Evolutionary conservation across 139 green algal genomes (phyloP).

Genomic region (Chara braunii): DNA sequence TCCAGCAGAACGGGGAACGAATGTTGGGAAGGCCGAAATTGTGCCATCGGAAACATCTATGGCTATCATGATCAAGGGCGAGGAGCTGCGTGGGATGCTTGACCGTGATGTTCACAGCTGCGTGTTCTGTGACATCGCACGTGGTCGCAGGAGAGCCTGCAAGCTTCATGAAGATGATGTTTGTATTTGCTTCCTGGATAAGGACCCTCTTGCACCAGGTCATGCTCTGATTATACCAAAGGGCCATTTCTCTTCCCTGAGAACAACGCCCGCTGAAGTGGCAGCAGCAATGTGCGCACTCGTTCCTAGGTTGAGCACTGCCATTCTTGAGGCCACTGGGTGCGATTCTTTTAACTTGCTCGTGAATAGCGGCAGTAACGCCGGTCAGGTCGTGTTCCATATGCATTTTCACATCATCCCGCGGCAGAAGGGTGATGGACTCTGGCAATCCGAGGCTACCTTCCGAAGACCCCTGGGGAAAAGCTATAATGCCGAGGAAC

Average conservation of each 20-base stretch:
- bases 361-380: slow-evolving; percentile 40
- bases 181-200: slow-evolving; percentile 39
- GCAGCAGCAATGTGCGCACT: not conserved
- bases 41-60: too few species aligned
- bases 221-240: slow-evolving; percentile 46
- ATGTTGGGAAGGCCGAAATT: too few species aligned
- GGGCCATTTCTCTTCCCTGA: slow-evolving; percentile 8
- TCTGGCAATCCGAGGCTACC: too few species aligned
- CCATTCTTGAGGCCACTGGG: not conserved
- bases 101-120: too few species aligned
- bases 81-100: too few species aligned
- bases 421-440: slow-evolving; percentile 31
- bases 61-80: too few species aligned
- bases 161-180: not conserved
- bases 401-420: slow-evolving; percentile 47
- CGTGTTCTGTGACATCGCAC: too few species aligned
- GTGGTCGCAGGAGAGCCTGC: too few species aligned
- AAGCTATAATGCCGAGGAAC: too few species aligned
- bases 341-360: slow-evolving; percentile 48
- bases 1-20: too few species aligned
- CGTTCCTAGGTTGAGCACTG: not conserved
- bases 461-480: too few species aligned
- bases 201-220: slow-evolving; percentile 41
- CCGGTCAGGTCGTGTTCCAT: slow-evolving; percentile 47
- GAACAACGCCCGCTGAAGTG: not conserved